Conservation (phyloP, 192 early-diverging fungal genomes). For the Umbelopsis isabellina region DNA sequence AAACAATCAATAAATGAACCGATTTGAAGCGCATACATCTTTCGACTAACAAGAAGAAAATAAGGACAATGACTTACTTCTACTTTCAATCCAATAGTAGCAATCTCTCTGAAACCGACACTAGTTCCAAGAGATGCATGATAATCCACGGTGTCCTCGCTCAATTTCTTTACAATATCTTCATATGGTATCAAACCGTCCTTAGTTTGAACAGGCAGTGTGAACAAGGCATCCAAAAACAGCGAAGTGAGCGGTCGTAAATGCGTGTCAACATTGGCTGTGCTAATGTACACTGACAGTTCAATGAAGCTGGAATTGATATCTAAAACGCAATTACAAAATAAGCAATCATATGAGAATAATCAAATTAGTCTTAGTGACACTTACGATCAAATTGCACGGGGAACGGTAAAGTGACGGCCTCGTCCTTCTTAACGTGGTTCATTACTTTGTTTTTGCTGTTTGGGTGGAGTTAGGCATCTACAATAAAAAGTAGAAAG, state of each 20-base stretch:
- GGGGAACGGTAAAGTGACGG: slow-evolving; percentile 50
- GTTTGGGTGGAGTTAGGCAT: not conserved
- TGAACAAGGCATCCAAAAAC: slow-evolving; percentile 57
- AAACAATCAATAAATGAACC: not conserved
- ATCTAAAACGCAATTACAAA: slow-evolving; percentile 27
- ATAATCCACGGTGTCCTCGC: slow-evolving; percentile 58
- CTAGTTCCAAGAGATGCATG: slow-evolving; percentile 43
- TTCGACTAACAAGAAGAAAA: not conserved
- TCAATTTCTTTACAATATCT: slow-evolving; percentile 54
- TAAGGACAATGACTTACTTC: slow-evolving; percentile 25
- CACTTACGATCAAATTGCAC: slow-evolving; percentile 60
- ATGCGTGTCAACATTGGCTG: slow-evolving; percentile 45
- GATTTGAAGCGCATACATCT: too few species aligned
- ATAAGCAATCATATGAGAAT: not conserved
- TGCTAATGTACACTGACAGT: slow-evolving; percentile 49
- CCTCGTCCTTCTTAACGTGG: slow-evolving; percentile 49
- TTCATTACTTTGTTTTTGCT: slow-evolving; percentile 53
- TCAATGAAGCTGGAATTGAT: slow-evolving; percentile 59
- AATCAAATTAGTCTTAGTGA: not conserved
- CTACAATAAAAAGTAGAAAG: not conserved
- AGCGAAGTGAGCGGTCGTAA: slow-evolving; percentile 56
- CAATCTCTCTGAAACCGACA: slow-evolving; percentile 42
- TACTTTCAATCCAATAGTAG: slow-evolving; percentile 37
- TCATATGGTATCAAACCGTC: slow-evolving; percentile 49
- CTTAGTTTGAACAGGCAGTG: slow-evolving; percentile 48